Base-by-base conservation (phyloP, 768 basidiomycete genomes). In the Lentinula lateritia region DNA sequence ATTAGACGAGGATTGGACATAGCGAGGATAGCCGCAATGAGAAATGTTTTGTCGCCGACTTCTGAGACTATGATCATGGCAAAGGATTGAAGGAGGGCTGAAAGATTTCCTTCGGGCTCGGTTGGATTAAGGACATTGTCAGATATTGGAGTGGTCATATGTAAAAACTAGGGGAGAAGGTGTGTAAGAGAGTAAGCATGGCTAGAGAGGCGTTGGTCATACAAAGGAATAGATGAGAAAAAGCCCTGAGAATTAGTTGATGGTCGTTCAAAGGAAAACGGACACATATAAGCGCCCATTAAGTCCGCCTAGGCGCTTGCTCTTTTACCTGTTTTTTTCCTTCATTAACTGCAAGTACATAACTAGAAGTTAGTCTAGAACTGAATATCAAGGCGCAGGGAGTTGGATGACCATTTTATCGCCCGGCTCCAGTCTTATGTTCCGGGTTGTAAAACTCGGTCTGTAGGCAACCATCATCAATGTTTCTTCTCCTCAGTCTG, bases 11-110 rank as follows among this genome's bases (percentile, higher is more conserved):
- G 88, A 71, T 97, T 94, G 6, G 93, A 89, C 87, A 95, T 95
- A 10, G 95, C 94, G 68, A 85, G 90, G 69, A 87, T 93, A 76
- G 83, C 83, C 32, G 82, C 78, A 54, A 95, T 93, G 55, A 95
- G 93, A 53, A 96, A 89, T 0, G 96, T 98, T 73, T 98, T 97
- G 85, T 98, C 96, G 23, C 96, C 96, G 46, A 95, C 89, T 79
- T 95, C 93, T 2, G 92, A 93, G 70, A 90, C 80, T 38, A 98
- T 89, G 68, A 97, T 98, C 88, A 96, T 94, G 63, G 82, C 73
- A 76, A 95, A 93, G 5, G 93, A 85, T 69, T 93, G 89, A 5
- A 83, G 62, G 63, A 95, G 83, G 9, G 86, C 90, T 64, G 87
- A 76, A 57, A 80, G 52, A 61, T 63, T 73, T 50, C 69, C 69